Evolutionary conservation across 1,139 yeast genomes (phyloP).

Genomic region (Magnusiomyces suaveolens): DNA sequence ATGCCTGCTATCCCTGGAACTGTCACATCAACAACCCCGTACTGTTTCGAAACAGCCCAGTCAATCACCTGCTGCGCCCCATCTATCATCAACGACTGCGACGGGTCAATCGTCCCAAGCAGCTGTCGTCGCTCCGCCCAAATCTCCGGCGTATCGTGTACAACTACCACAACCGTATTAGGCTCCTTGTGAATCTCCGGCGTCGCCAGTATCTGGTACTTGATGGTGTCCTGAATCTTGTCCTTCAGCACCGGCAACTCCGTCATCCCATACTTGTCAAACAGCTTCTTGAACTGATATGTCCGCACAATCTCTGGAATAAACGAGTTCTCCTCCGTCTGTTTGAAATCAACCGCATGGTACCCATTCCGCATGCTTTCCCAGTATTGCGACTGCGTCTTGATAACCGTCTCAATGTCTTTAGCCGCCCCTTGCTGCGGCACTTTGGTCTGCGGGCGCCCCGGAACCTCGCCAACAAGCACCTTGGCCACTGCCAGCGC

Average conservation of each 20-base stretch:
- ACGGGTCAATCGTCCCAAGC: conserved; percentile 66
- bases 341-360: conserved; percentile 29
- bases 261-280: conserved; percentile 49
- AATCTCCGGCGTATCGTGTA: conserved; percentile 88
- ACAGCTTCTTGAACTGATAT: conserved; percentile 53
- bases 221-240: conserved; percentile 33
- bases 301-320: conserved; percentile 55
- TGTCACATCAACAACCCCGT: conserved; percentile 77
- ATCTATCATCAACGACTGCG: conserved; percentile 60
- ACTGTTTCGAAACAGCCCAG: conserved; percentile 43
- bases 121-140: conserved; percentile 84
- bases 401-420: conserved; percentile 71
- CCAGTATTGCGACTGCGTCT: conserved; percentile 82
- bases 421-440: conserved; percentile 59
- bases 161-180: conserved; percentile 49
- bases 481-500: conserved; percentile 91
- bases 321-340: conserved; percentile 13
- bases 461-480: conserved; percentile 91
- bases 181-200: conserved; percentile 58
- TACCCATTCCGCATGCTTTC: conserved; percentile 69
- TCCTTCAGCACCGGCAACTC: conserved; percentile 56
- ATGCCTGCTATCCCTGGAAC: conserved; percentile 43
- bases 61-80: conserved; percentile 46
- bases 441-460: conserved; percentile 57
- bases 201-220: conserved; percentile 68